A percentile compares a stretch with the other conserved stretches of the same genome.
phyloP scores from a whole-genome alignment of 768 basidiomycete genomes.

The Boletus pseudo-olivaceus region DNA sequence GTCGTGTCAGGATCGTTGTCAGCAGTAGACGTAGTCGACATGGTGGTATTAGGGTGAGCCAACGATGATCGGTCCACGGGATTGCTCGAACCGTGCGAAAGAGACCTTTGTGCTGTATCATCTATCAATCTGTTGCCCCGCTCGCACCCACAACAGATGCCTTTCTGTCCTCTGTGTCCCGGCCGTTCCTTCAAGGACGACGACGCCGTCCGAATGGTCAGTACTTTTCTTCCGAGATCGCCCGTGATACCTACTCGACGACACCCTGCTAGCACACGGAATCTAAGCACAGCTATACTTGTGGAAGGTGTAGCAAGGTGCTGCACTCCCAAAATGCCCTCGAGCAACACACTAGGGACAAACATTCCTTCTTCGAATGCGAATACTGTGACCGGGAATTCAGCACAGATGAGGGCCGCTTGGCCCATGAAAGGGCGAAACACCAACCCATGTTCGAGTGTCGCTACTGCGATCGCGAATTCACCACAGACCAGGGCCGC shows the following conservation, averaged over 20 bases:
- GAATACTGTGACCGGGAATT: conserved; percentile 12
- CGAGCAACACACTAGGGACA: conserved; percentile 13
- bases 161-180: conserved; percentile 17
- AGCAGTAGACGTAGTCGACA: no score
- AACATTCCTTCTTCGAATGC: conserved; percentile 15
- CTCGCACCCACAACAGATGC: conserved; percentile 11
- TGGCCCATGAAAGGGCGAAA: conserved; percentile 9
- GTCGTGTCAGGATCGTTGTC: no score
- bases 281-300: conserved; percentile 8
- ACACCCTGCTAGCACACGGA: conserved; percentile 10
- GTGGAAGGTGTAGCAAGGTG: conserved; percentile 5
- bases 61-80: no score
- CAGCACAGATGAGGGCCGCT: not conserved
- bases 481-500: conserved; percentile 3
- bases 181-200: conserved; percentile 15
- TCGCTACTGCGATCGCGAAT: not conserved
- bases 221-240: not conserved
- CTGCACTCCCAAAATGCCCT: conserved; percentile 9
- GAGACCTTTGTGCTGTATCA: not conserved
- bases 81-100: conserved; percentile 16
- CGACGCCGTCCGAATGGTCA: conserved; percentile 12
- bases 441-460: conserved; percentile 14
- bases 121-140: not conserved
- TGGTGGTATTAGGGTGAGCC: no score
- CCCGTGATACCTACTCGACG: not conserved